Evolutionary conservation across 768 basidiomycete genomes (phyloP).

Genomic region (Psilocybe tampanensis): DNA sequence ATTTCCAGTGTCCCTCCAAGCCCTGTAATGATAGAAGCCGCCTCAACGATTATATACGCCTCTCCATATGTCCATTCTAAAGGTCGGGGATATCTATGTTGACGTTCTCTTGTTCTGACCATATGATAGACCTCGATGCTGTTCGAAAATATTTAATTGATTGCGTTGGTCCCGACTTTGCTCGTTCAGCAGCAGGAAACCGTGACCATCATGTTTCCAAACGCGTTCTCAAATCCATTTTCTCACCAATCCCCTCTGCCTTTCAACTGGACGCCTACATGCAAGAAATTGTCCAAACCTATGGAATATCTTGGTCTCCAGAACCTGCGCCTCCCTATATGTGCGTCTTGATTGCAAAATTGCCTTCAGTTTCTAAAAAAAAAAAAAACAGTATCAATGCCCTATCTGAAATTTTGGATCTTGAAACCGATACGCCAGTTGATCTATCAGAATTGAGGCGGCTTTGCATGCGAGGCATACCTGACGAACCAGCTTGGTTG

Average conservation of each 20-base stretch:
- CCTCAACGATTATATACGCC: slow-evolving; percentile 67
- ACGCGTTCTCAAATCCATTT: slow-evolving; percentile 54
- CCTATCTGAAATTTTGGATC: slow-evolving; percentile 65
- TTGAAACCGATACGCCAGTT: slow-evolving; percentile 47
- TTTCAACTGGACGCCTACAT: slow-evolving; percentile 59
- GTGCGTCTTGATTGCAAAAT: slow-evolving; percentile 37
- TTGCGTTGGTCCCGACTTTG: slow-evolving; percentile 59
- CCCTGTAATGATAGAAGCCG: slow-evolving; percentile 63
- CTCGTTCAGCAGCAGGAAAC: slow-evolving; percentile 51
- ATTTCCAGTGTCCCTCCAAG: slow-evolving; percentile 27
- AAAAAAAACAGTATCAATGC: slow-evolving; percentile 44
- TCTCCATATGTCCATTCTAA: slow-evolving; percentile 56
- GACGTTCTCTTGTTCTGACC: slow-evolving; percentile 10
- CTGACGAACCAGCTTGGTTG: slow-evolving; percentile 74
- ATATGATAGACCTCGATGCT: slow-evolving; percentile 52
- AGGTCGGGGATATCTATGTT: slow-evolving; percentile 41
- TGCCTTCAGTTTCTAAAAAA: slow-evolving; percentile 9
- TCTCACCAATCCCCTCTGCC: slow-evolving; percentile 56
- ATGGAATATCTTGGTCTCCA: slow-evolving; percentile 62
- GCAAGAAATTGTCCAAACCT: slow-evolving; percentile 50
- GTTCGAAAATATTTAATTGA: slow-evolving; percentile 58
- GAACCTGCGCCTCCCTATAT: slow-evolving; percentile 63
- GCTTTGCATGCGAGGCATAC: slow-evolving; percentile 67
- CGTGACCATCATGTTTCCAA: slow-evolving; percentile 56
- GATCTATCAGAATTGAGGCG: slow-evolving; percentile 58